Base-by-base conservation (phyloP, 352 stramenopile species). In the Globisporangium polare region DNA sequence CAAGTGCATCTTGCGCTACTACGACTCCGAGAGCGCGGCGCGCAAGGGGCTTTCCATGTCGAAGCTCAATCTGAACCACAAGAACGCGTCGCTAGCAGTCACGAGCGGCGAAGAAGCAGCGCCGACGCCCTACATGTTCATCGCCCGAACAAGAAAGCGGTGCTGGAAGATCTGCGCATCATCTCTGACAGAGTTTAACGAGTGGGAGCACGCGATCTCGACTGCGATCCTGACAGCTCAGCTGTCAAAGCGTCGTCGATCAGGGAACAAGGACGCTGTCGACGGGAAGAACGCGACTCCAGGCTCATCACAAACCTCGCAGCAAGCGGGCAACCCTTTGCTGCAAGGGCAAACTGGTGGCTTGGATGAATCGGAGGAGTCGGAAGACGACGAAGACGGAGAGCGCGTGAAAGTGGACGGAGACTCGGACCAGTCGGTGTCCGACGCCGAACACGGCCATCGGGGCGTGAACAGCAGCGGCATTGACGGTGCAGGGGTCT, bases 181-280 rank as follows among this genome's bases (percentile, higher is more conserved):
- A 8, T 80, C 79, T 1, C 62, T 80, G 31, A 66, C 46, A 7
- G 77, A 90, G 51, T 86, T 80, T 58, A 85, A 81, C 41, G 78
- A 83, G 29, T 90, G 81, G 81, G 81, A 90, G 45, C 80, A 86
- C 45, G 81, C 75, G n/a, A 89, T 90, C 52, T 88, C 81, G 13
- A 90, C 79, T 9, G 77, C 74, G 3, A 89, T 90, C 42, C 62
- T 90, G 41, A 70, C 72, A 22, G 72, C 77, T 3, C 77, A 90
- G 53, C 67, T 85, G 1, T 84, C 76, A 41, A 75, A 78, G 17
- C 77, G 65, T 20, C 52, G 45, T 65, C 37, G 61, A 54, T 24
- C 69, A 47, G 9, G 75, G 58, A 6, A 64, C 66, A 54, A 79
- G 71, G 62, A 78, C 67, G 43, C 42, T 65, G 5, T 13, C n/a